A percentile compares a stretch with the other conserved stretches of the same genome.
These are phyloP conservation scores for Pyricularia pennisetigena DNA, from an alignment of 2,329 filamentous ascomycete genomes.

Conservation along the genomic window DNA sequence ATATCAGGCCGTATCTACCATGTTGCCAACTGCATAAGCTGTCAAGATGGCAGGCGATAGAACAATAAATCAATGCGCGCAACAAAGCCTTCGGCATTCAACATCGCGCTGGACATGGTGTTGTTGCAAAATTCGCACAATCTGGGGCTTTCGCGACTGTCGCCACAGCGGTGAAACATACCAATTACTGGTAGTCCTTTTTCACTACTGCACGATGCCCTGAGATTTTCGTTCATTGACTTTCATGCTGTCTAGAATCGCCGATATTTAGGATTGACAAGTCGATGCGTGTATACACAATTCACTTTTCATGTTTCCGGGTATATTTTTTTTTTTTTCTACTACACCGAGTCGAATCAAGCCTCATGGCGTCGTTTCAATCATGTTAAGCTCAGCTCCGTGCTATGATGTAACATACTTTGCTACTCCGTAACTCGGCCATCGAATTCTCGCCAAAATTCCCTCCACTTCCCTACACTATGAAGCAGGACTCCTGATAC, in stretches of 20 bases:
- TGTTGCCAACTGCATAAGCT: too few relatives aligned
- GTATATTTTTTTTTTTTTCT: too few relatives aligned
- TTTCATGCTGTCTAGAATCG: not conserved
- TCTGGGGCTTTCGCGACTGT: not conserved
- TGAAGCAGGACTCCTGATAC: not conserved
- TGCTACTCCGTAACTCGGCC: not conserved
- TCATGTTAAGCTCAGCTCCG: not conserved
- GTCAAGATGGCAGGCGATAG: too few relatives aligned
- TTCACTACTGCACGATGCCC: not conserved
- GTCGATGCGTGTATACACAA: not conserved
- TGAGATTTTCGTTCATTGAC: not conserved
- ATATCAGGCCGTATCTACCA: too few relatives aligned
- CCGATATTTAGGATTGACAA: not conserved
- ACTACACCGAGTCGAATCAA: not conserved
- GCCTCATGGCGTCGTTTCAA: not conserved
- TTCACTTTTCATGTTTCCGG: not conserved
- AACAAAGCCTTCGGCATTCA: too few relatives aligned
- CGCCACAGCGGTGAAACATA: not conserved
- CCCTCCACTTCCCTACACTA: not conserved
- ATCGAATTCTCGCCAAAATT: not conserved
- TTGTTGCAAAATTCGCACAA: too few relatives aligned
- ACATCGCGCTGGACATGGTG: too few relatives aligned
- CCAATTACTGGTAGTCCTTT: not conserved
- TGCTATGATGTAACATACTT: not conserved
- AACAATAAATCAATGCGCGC: too few relatives aligned